Percentiles rank a stretch among this genome's conserved stretches.
These are phyloP conservation scores for Pleurozium schreberi DNA, from an alignment of 225 moss, liverwort and hornwort species.

Conservation along the genomic window DNA sequence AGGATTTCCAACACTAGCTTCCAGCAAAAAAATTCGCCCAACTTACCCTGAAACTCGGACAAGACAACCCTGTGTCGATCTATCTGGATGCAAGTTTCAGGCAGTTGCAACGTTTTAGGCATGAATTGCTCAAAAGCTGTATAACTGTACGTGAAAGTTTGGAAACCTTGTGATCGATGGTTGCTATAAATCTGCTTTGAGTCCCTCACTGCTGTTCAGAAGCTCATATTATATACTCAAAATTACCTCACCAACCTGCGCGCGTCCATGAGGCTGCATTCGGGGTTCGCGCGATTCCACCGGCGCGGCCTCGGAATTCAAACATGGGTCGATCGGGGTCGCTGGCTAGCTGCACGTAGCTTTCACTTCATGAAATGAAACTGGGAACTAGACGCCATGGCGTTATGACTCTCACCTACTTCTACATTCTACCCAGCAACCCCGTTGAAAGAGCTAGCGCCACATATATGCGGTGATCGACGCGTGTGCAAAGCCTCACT, in stretches of 20 bases:
- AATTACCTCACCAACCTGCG: background rate
- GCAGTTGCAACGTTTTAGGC: background rate
- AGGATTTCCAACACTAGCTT: background rate
- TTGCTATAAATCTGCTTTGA: no score
- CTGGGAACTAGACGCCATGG: background rate
- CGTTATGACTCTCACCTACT: background rate
- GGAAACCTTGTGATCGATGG: no score
- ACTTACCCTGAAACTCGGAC: background rate
- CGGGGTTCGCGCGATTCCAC: background rate
- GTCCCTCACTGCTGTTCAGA: background rate
- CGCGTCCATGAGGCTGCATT: background rate
- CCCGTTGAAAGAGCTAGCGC: background rate
- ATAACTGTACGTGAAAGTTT: background rate
- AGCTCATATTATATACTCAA: no score
- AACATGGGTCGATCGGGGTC: background rate
- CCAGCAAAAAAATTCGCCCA: background rate
- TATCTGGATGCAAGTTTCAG: background rate
- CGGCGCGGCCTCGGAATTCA: background rate
- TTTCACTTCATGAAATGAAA: background rate
- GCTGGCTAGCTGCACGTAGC: background rate
- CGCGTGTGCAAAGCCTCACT: background rate
- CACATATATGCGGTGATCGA: background rate
- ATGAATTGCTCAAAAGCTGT: background rate
- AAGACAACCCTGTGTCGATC: background rate
- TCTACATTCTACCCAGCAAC: background rate